Evolutionary conservation across 73 alveolate genomes (phyloP).

Genomic region (Effrenium voratum): DNA sequence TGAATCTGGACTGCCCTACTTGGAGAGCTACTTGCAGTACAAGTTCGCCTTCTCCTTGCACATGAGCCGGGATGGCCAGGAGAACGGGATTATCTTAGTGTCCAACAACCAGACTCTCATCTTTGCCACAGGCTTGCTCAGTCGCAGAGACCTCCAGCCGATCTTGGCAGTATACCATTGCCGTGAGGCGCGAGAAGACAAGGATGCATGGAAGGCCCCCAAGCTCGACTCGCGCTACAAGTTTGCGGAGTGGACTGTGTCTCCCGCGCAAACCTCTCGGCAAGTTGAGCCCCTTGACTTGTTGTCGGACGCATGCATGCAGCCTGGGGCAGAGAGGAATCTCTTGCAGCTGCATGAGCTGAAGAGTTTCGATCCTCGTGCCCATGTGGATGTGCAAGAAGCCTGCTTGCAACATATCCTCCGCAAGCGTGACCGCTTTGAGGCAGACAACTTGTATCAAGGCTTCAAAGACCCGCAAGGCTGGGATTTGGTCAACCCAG

Average conservation of each 20-base stretch:
- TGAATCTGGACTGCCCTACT: conserved; percentile 3
- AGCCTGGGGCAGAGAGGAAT: background rate
- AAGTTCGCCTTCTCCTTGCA: conserved; percentile 40
- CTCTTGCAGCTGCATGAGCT: conserved; percentile 37
- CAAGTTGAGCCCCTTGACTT: background rate
- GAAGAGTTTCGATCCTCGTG: conserved; percentile 38
- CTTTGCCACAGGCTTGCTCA: conserved; percentile 18
- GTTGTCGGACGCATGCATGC: conserved; percentile 53
- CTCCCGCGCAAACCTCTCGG: background rate
- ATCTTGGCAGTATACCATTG: background rate
- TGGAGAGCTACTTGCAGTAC: conserved; percentile 50
- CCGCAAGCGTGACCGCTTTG: conserved; percentile 3
- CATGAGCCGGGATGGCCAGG: background rate
- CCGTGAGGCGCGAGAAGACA: background rate
- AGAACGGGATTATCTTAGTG: background rate
- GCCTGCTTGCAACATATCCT: background rate
- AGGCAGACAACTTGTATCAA: background rate
- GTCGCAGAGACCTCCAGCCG: background rate
- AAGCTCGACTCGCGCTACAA: background rate
- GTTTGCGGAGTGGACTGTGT: background rate
- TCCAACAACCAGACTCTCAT: background rate
- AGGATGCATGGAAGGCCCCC: background rate
- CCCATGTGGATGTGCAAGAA: background rate
- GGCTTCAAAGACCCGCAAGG: background rate
- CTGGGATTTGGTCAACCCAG: background rate